Conservation (phyloP, 1,139 yeast species). For the Geotrichum reessii region DNA sequence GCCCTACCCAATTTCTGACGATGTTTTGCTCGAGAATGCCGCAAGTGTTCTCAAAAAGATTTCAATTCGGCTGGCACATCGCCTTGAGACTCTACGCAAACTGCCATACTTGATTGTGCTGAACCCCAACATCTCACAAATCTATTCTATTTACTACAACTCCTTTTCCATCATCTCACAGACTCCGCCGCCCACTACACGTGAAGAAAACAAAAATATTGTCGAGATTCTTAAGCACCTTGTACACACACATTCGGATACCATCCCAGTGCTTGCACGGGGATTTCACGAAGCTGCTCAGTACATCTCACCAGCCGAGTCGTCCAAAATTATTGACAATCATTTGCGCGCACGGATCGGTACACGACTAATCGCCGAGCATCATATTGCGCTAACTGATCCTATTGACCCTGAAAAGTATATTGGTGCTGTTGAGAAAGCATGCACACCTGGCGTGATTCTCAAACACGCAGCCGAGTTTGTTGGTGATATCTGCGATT, state of each 20-base stretch:
- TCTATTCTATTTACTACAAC: conserved; percentile 64
- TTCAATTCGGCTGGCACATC: conserved; percentile 42
- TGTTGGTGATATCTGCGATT: conserved; percentile 73
- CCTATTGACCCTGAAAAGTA: conserved; percentile 43
- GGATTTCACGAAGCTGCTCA: conserved; percentile 74
- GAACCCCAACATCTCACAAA: conserved; percentile 84
- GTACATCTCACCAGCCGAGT: conserved; percentile 45
- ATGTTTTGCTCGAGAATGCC: conserved; percentile 37
- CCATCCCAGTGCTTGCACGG: conserved; percentile 69
- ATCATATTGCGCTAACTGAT: conserved; percentile 58
- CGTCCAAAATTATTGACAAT: conserved; percentile 60
- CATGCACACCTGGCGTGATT: conserved; percentile 56
- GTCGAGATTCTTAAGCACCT: conserved; percentile 51
- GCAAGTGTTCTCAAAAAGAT: conserved; percentile 33
- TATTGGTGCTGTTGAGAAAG: conserved; percentile 68
- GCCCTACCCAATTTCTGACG: conserved; percentile 28
- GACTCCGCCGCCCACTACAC: conserved; percentile 40
- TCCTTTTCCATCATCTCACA: conserved; percentile 61
- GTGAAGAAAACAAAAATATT: conserved; percentile 51
- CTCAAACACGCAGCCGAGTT: conserved; percentile 59
- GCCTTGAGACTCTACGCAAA: conserved; percentile 62
- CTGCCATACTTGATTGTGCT: conserved; percentile 79
- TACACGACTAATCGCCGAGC: conserved; percentile 79
- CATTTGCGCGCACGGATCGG: conserved; percentile 81
- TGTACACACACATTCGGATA: conserved; percentile 73